A percentile compares a stretch with the other conserved stretches of the same genome.
These are phyloP conservation scores for Triticum turgidum DNA, from an alignment of 176 grass and related monocot species.

Conservation along the genomic window DNA sequence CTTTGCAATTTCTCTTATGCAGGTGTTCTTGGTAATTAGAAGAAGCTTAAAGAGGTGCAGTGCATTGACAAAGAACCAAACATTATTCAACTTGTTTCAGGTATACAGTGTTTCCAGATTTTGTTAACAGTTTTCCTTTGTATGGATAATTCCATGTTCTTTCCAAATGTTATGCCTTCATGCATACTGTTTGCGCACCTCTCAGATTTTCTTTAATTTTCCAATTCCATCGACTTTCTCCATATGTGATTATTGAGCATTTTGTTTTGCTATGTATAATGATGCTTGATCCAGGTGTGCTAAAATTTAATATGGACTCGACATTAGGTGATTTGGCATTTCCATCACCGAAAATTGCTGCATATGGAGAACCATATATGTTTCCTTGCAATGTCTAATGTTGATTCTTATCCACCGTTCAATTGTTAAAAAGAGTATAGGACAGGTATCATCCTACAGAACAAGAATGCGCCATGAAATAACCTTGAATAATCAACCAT, in stretches of 20 bases:
- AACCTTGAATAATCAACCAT: neutral
- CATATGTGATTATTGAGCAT: constrained; percentile 1
- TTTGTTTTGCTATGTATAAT: neutral
- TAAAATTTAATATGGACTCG: constrained; percentile 1
- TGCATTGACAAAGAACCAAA: constrained; percentile 95
- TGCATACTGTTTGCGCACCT: constrained; percentile 14
- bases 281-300: neutral
- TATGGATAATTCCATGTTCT: constrained; percentile 30
- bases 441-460: neutral
- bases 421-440: constrained; percentile 17
- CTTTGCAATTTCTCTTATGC: constrained; percentile 26
- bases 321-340: neutral
- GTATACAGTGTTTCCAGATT: constrained; percentile 29
- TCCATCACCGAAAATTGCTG: neutral
- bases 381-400: neutral
- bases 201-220: neutral
- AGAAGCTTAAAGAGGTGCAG: constrained; percentile 99
- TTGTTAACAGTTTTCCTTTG: neutral
- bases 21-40: constrained; percentile 97
- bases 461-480: neutral
- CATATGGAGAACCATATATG: neutral
- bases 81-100: constrained; percentile 90
- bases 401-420: constrained; percentile 4
- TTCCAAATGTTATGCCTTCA: constrained; percentile 3
- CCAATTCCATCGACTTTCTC: neutral